These are phyloP conservation scores for Prinsepia uniflora DNA, from an alignment of 306 rosid species.

Conservation along the genomic window DNA sequence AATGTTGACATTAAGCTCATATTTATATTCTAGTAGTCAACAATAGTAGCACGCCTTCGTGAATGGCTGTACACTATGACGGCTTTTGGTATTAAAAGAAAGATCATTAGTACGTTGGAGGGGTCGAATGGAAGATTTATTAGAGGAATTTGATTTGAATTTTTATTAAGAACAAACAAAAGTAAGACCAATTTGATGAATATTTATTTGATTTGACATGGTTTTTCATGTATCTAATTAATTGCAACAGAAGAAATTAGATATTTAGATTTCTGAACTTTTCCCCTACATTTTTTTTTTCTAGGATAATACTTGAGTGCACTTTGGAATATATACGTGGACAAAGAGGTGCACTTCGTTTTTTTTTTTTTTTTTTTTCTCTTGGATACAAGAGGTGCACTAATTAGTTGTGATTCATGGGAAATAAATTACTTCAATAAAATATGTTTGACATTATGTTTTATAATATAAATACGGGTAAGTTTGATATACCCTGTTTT, in stretches of 20 bases:
- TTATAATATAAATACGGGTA: too few relatives aligned
- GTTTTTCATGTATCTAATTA: not conserved
- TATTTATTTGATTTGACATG: not conserved
- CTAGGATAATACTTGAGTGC: too few relatives aligned
- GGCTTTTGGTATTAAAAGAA: not conserved
- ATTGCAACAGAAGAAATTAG: not conserved
- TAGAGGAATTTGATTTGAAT: not conserved
- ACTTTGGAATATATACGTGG: too few relatives aligned
- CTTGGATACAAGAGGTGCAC: too few relatives aligned
- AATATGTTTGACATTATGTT: too few relatives aligned
- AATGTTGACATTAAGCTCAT: constrained; percentile 1
- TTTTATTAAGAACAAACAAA: not conserved
- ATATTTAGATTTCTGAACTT: not conserved
- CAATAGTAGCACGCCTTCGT: not conserved
- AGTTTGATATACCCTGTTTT: too few relatives aligned
- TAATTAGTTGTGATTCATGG: too few relatives aligned
- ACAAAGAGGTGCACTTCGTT: too few relatives aligned
- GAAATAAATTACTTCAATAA: too few relatives aligned
- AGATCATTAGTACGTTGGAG: not conserved
- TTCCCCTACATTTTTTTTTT: not conserved
- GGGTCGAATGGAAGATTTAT: not conserved
- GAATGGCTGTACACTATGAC: constrained; percentile 11
- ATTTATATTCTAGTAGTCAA: not conserved
- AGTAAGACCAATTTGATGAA: not conserved
- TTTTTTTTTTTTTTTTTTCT: too few relatives aligned